Base-by-base conservation (phyloP, 495 filamentous ascomycete genomes). In the Gamarada debralockiae region DNA sequence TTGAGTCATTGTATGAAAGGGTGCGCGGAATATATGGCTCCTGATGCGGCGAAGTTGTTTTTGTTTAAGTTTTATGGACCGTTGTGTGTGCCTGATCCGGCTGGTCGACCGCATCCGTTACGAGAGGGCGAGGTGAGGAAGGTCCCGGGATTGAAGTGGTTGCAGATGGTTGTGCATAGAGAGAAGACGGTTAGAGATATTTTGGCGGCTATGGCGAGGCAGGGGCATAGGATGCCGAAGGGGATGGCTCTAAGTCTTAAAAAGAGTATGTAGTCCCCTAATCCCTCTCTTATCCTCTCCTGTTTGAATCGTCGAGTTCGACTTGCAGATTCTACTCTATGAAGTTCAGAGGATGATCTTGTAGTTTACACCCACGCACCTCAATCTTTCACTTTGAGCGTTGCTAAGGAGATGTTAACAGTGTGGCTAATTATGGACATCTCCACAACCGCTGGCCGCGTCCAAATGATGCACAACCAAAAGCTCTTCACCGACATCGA, bases 361-460 rank as follows among this genome's bases (percentile, higher is more conserved):
- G n/a, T n/a, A n/a, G n/a, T n/a, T n/a, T n/a, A n/a, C n/a, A n/a
- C n/a, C n/a, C n/a, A n/a, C n/a, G n/a, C n/a, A n/a, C n/a, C n/a
- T n/a, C n/a, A n/a, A n/a, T n/a, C n/a, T n/a, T n/a, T n/a, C n/a
- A n/a, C n/a, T n/a, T n/a, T n/a, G n/a, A n/a, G n/a, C n/a, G n/a
- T n/a, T n/a, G n/a, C n/a, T n/a, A n/a, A n/a, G n/a, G n/a, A n/a
- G n/a, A n/a, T 29, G 27, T 29, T 29, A 29, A 29, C 27, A 29
- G 27, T 85, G 20, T 88, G 85, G 86, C 75, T 86, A 24, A 52
- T 82, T 21, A 80, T 89, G 71, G 85, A 88, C 55, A 60, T 79
- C 3, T 59, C 72, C 1, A 78, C 78, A 17, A 82, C 70, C 45
- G 33, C 46, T 2, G 66, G 63, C 2, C 78, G 86, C 13, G 38